These are phyloP conservation scores for Alliaria petiolata DNA, from an alignment of 345 rosid species.

Conservation along the genomic window DNA sequence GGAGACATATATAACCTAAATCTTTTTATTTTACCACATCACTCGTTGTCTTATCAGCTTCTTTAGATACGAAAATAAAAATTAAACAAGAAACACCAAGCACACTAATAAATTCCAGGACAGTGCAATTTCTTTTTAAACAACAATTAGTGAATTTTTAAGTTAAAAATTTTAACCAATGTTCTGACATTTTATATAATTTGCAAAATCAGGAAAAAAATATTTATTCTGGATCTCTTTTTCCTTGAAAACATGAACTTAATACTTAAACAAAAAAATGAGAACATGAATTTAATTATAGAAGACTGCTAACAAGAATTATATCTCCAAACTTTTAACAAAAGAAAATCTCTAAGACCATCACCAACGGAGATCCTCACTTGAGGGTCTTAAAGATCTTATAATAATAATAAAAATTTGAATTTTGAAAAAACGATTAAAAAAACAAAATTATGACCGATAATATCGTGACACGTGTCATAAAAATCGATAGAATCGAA, in stretches of 20 bases:
- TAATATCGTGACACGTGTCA: too few relatives aligned
- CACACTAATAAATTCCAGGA: background rate
- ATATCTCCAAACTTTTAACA: conserved; percentile 11
- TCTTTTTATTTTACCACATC: background rate
- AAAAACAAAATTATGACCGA: too few relatives aligned
- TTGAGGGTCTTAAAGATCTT: too few relatives aligned
- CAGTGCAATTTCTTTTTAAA: background rate
- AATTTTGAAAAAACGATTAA: too few relatives aligned
- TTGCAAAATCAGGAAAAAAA: background rate
- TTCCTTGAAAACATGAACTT: background rate
- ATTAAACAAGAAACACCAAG: background rate
- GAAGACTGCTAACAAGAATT: background rate
- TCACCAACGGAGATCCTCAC: too few relatives aligned
- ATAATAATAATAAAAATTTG: too few relatives aligned
- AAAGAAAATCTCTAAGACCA: too few relatives aligned
- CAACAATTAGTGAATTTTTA: background rate
- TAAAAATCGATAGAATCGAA: too few relatives aligned
- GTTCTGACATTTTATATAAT: background rate
- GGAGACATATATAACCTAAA: background rate
- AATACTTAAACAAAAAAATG: background rate
- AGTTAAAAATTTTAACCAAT: too few relatives aligned
- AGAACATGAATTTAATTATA: background rate
- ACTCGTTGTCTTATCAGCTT: background rate
- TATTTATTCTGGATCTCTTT: background rate
- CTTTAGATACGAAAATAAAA: background rate